A percentile compares a stretch with the other conserved stretches of the same genome.
phyloP scores from a whole-genome alignment of 371 early-diverging fungal species.

The Actinomucor elegans region DNA sequence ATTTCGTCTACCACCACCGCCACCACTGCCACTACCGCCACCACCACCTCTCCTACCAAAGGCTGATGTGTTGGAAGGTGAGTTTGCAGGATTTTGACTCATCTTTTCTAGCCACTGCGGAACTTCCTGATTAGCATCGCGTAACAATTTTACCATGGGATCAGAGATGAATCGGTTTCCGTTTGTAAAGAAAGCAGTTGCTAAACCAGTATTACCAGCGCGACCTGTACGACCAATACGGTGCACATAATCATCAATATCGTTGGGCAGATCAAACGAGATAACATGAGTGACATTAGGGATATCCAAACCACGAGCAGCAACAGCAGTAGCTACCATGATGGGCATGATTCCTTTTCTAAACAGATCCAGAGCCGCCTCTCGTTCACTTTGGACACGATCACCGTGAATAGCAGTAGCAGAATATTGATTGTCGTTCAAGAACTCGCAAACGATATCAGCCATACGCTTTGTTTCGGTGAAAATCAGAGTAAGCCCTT shows the following conservation, averaged over 20 bases:
- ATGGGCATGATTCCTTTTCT: conserved; percentile 86
- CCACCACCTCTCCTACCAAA: not conserved
- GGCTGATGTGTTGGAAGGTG: conserved; percentile 4
- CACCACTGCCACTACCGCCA: too few species aligned
- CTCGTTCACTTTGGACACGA: conserved; percentile 95
- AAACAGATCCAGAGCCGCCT: conserved; percentile 88
- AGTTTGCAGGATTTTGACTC: not conserved
- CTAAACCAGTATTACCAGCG: conserved; percentile 91
- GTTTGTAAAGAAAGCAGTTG: conserved; percentile 96
- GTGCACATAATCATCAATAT: conserved; percentile 95
- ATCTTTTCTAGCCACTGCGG: conserved; percentile 68
- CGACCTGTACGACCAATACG: conserved; percentile 94
- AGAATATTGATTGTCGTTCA: conserved; percentile 65
- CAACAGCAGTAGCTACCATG: conserved; percentile 99
- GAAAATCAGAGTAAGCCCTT: conserved; percentile 92
- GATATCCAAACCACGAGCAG: conserved; percentile 96
- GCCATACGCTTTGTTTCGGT: conserved; percentile 98
- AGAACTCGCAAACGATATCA: conserved; percentile 84
- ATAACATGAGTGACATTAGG: conserved; percentile 89
- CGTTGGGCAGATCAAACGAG: conserved; percentile 92
- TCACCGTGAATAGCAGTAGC: conserved; percentile 97
- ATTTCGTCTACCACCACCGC: conserved; percentile 2
- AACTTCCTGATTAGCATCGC: conserved; percentile 47
- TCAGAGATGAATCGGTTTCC: conserved; percentile 84
- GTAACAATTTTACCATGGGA: conserved; percentile 74